Base-by-base conservation (phyloP, 148 eudicot genomes). In the Cornus controversa region DNA sequence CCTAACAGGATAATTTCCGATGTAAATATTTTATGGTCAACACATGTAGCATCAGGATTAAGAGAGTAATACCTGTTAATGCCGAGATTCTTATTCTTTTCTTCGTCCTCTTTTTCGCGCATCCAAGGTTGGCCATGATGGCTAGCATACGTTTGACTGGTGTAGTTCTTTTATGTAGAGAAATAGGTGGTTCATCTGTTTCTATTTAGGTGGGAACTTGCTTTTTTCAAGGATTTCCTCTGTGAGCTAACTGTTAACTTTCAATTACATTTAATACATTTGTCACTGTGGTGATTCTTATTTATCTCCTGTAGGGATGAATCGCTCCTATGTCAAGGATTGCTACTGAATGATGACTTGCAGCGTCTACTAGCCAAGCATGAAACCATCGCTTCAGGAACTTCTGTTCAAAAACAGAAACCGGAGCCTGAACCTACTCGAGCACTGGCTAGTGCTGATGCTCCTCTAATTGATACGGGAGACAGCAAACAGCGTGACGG, bases 301-400 rank as follows among this genome's bases (percentile, higher is more conserved):
- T 50, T 23, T 72, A 82, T 37, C 68, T 75, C 63, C 79, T 76
- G 73, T 82, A 95, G 98, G 88, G 99, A 96, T 87, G 99, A 96
- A 77, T 90, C 94, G 26, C 76, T 96, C 54, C 87, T 96, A 75
- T 84, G 97, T 87, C 99, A 93, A 90, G 99, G 99, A 54, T 84
- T 96, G 42, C 88, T 94, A 70, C 78, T 96, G 74, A 96, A 96
- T 86, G 99, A 96, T 62, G 99, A 96, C 79, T 84, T 96, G 86
- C 97, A 96, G 86, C 91, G 93, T 63, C 81, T 92, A 28, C 88
- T 96, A 53, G 89, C 91, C 68, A 96, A 88, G 84, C 97, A 96
- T 79, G 98, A 96, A 82, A 80, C 93, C 40, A 73, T 96, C 78
- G 78, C 86, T 79, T 87, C 97, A 37, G 96, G 92, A 75, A 78